Evolutionary conservation across 1,284 basidiomycete species (phyloP), one percentile per base, ranked within the genome.

Genomic region (Trichosporon coremiiforme): DNA sequence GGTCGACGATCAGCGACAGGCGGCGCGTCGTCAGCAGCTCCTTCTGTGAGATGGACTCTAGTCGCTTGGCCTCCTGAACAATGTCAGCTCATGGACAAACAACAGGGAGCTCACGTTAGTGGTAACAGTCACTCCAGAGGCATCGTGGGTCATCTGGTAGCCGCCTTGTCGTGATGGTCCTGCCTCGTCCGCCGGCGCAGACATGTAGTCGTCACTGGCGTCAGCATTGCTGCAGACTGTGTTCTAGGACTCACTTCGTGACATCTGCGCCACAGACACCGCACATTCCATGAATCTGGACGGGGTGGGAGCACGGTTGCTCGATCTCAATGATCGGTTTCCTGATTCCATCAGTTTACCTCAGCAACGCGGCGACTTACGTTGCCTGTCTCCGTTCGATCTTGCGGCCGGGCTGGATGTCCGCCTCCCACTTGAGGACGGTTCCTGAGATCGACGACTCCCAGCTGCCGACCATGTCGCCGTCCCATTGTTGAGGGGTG

Each of bases 1-100:
- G 88, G 85, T 99, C 96, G 76, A 99, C 96, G 77, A 99, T 98
- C 72, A 99, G 89, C 12, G 93, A 94, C 25, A 99, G 89, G 79
- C 91, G 94, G 70, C 90, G 88, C 15, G 89, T 85, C 65, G 87
- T 87, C 75, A 94, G 87, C 33, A 99, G 89, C 71, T 90, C 89
- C 2, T 90, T 85, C 1, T 92, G 91, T 5, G 90, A 91, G 77
- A 94, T 90, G 36, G 87, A 87, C 78, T 97, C 94, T 73, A 98
- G 90, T 25, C 92, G 89, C 77, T 91, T 89, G 0, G 95, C 95
- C 84, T 97, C 95, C 82, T 94, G 89, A 15, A 29, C 57, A 57
- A 47, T 35, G 65, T 74, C 70, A 72, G 66, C 63, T 15, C 22
- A 0, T 3, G 22, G 45, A 38, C 12, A 10, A 25, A n/a, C 17